These are phyloP conservation scores for Prinsepia uniflora DNA, from an alignment of 306 rosid species.

Conservation along the genomic window DNA sequence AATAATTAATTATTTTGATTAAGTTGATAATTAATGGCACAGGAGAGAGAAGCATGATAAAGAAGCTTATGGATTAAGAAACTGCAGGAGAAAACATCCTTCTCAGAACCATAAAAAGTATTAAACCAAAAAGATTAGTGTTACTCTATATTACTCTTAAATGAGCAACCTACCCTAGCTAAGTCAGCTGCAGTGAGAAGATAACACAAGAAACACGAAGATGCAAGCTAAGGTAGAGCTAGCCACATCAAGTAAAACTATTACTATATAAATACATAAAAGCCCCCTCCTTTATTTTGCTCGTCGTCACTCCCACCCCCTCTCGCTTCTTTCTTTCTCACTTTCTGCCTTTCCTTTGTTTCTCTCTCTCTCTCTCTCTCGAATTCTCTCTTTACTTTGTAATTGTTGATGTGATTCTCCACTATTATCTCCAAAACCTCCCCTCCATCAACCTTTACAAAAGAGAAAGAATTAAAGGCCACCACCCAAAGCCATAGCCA, in stretches of 20 bases:
- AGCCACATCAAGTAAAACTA: slow-evolving; percentile 10
- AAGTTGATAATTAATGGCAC: too few relatives aligned
- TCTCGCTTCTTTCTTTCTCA: slow-evolving; percentile 11
- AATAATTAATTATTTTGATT: too few relatives aligned
- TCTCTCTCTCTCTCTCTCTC: slow-evolving; percentile 31
- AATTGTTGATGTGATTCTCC: slow-evolving; percentile 53
- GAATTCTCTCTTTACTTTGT: slow-evolving; percentile 21
- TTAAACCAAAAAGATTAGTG: slow-evolving; percentile 60
- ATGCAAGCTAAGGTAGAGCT: too few relatives aligned
- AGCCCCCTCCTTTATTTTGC: slow-evolving; percentile 59
- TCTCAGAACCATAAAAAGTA: slow-evolving; percentile 83
- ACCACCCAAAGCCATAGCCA: slow-evolving; percentile 33
- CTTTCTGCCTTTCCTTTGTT: slow-evolving; percentile 22
- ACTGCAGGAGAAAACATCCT: slow-evolving; percentile 30
- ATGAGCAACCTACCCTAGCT: too few relatives aligned
- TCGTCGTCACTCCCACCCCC: slow-evolving; percentile 23
- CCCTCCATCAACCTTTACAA: slow-evolving; percentile 57
- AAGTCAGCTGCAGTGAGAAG: not conserved
- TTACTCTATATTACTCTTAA: not conserved
- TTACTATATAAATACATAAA: slow-evolving; percentile 63
- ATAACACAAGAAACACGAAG: slow-evolving; percentile 17
- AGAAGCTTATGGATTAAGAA: slow-evolving; percentile 80
- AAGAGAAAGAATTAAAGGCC: slow-evolving; percentile 40
- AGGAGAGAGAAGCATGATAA: slow-evolving; percentile 22
- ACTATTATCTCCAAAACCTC: slow-evolving; percentile 37